These are phyloP conservation scores for Colletotrichum acutatum DNA, from an alignment of 2,329 filamentous ascomycete species.

Conservation along the genomic window DNA sequence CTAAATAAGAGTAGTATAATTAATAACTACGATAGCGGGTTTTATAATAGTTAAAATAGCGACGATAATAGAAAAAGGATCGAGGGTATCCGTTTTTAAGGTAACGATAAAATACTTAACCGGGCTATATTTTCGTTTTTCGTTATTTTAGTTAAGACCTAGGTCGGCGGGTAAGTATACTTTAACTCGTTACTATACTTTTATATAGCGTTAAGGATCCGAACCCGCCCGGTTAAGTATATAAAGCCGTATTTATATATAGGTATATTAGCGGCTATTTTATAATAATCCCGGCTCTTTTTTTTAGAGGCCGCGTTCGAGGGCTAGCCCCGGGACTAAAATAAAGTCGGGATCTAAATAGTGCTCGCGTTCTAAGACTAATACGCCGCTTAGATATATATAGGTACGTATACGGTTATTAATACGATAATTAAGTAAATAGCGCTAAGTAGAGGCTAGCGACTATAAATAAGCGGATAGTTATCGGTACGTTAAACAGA, in stretches of 20 bases:
- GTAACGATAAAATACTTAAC: background rate
- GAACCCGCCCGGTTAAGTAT: background rate
- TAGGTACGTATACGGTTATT: background rate
- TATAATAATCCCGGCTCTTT: background rate
- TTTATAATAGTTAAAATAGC: background rate
- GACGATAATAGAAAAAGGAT: background rate
- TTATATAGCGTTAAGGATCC: background rate
- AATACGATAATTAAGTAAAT: too few relatives aligned
- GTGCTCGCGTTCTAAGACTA: background rate
- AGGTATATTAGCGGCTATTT: background rate
- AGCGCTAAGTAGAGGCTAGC: too few relatives aligned
- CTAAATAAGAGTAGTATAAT: background rate
- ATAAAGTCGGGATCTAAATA: background rate
- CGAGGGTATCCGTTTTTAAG: background rate
- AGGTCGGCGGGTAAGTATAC: background rate
- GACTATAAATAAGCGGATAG: background rate
- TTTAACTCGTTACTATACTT: background rate
- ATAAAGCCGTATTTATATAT: background rate
- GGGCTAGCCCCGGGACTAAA: background rate
- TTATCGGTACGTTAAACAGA: too few relatives aligned
- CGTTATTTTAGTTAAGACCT: background rate
- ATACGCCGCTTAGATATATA: background rate
- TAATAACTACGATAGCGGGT: background rate
- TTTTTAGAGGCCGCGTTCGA: background rate
- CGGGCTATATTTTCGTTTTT: background rate